These are phyloP conservation scores for Citeromyces nyonsensis DNA, from an alignment of 805 yeast genomes.

Conservation along the genomic window DNA sequence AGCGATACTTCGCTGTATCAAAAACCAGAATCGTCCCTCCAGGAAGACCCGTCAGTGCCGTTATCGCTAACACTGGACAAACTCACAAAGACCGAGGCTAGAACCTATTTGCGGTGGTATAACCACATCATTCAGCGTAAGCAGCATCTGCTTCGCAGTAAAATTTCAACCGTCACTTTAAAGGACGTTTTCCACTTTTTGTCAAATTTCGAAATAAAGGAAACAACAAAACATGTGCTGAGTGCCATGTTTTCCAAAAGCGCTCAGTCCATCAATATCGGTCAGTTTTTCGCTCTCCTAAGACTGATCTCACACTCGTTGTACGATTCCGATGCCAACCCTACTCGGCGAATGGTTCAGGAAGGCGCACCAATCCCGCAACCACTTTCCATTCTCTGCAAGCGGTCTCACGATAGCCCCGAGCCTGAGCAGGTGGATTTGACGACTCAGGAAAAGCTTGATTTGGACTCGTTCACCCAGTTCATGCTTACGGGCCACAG, in stretches of 20 bases:
- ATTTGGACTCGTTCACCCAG: conserved; percentile 75
- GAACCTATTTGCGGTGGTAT: conserved; percentile 89
- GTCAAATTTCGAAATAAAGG: conserved; percentile 51
- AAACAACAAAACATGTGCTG: conserved; percentile 32
- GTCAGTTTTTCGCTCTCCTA: conserved; percentile 80
- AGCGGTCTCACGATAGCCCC: conserved; percentile 31
- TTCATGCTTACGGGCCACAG: conserved; percentile 72
- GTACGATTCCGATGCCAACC: conserved; percentile 22
- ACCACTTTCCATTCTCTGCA: conserved; percentile 61
- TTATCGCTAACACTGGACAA: conserved; percentile 52
- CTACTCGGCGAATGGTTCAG: conserved; percentile 35
- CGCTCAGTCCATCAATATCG: conserved; percentile 53
- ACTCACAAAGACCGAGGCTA: conserved; percentile 61
- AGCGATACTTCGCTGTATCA: conserved; percentile 2
- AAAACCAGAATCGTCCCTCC: conserved; percentile 1
- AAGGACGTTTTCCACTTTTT: conserved; percentile 71
- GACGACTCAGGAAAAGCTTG: conserved; percentile 28
- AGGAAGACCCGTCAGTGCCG: conserved; percentile 31
- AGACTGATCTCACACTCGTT: conserved; percentile 62
- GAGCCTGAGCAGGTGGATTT: conserved; percentile 20
- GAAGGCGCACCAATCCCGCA: conserved; percentile 52
- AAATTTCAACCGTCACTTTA: conserved; percentile 36
- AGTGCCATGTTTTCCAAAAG: conserved; percentile 32
- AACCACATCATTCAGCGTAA: conserved; percentile 67
- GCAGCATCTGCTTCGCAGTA: conserved; percentile 19